Evolutionary conservation across 352 stramenopile species (phyloP), one percentile per base, ranked within the genome.

Genomic region (Phytophthora colocasiae): DNA sequence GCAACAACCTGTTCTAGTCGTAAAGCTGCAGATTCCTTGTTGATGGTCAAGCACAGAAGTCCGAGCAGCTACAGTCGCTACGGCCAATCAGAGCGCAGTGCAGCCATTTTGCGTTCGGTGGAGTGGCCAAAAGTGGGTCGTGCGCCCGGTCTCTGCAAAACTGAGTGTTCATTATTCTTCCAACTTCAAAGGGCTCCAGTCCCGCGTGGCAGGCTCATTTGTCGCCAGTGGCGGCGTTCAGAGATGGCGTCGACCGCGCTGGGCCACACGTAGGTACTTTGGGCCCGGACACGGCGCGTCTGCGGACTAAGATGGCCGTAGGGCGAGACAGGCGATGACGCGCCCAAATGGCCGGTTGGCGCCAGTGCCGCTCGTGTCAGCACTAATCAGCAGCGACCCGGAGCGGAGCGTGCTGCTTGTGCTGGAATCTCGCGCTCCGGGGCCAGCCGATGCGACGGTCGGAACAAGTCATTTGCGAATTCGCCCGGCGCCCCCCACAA

Each of bases 301-400:
- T 67, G 57, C 64, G 26, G 58, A 72, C 64, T 72, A 72, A 72
- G 56, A 66, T 39, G 27, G 40, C 38, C 50, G 27, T 47, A 14
- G 40, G 4, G 40, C 45, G 45, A 47, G 63, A 71, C 22, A 77
- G 69, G 69, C 68, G 69, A 69, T 69, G 68, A 26, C 67, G 58
- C 50, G 46, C 52, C 50, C 55, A 39, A 22, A 52, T 58, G 63
- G 40, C 57, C 67, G 61, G 51, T 75, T 72, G 62, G 47, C 52
- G 62, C 40, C 56, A 68, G 52, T 64, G 12, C 19, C 27, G 55
- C 50, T 44, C 51, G 54, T 56, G 53, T 71, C 51, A 66, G 49
- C 41, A 17, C 45, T 57, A 64, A 73, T 66, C 52, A 69, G 53
- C 26, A 34, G n/a, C n/a, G n/a, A n/a, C 12, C 31, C 31, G 31